Conservation (phyloP, 805 yeast genomes). For the Ogataea pini region DNA sequence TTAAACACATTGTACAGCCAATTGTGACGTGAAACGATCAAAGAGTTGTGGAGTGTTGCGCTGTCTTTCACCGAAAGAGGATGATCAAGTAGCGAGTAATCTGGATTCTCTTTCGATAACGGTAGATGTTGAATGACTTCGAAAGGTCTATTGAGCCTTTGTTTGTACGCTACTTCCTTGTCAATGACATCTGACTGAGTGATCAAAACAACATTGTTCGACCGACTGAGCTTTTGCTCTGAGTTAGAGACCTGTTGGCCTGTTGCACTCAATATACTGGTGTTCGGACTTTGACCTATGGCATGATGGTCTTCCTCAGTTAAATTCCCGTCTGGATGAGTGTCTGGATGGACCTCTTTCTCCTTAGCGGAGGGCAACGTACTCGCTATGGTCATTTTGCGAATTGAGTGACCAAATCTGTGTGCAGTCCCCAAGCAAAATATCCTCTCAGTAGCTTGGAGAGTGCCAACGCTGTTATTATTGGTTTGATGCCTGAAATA, state of each 20-base stretch:
- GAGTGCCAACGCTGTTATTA: background rate
- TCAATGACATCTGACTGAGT: conserved; percentile 34
- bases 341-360: background rate
- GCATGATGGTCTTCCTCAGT: conserved; percentile 9
- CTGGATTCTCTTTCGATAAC: conserved; percentile 62
- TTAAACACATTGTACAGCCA: conserved; percentile 72
- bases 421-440: background rate
- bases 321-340: background rate
- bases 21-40: conserved; percentile 69
- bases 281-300: conserved; percentile 8
- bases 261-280: background rate
- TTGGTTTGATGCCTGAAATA: too few species aligned
- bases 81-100: conserved; percentile 57
- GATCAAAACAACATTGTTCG: conserved; percentile 29
- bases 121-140: conserved; percentile 68
- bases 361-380: conserved; percentile 12
- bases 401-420: background rate
- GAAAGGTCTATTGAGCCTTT: conserved; percentile 53
- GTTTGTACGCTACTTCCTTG: conserved; percentile 31
- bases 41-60: conserved; percentile 68
- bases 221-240: conserved; percentile 25
- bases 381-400: conserved; percentile 4
- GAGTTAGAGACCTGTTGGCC: background rate
- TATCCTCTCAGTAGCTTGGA: background rate
- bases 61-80: conserved; percentile 74